A percentile compares a stretch with the other conserved stretches of the same genome.
Evolutionary conservation across 345 rosid species (phyloP).

Genomic region (Eucalyptus erythrocorys): DNA sequence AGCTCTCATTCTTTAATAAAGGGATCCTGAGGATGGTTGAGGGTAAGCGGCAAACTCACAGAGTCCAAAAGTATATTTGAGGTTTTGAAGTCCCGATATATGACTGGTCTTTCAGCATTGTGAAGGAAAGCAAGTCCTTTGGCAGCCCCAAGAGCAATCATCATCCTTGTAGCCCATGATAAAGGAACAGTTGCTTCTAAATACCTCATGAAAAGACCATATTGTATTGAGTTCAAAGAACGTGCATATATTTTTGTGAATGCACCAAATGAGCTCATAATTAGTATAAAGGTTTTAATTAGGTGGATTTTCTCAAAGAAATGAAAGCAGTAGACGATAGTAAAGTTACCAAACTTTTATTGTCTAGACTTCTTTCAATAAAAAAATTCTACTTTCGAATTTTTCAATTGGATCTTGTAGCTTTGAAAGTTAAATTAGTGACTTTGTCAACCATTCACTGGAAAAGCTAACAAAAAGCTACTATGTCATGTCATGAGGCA

Average conservation of each 20-base stretch:
- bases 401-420: background rate
- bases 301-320: background rate
- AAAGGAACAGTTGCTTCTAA: conserved; percentile 74
- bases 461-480: background rate
- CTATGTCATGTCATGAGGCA: background rate
- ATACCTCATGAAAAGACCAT: conserved; percentile 8
- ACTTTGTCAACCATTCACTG: background rate
- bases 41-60: conserved; percentile 23
- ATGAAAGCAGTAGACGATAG: background rate
- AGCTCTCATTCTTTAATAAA: background rate
- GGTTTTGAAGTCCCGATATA: conserved; percentile 93
- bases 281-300: background rate
- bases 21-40: background rate
- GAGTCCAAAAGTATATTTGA: conserved; percentile 92
- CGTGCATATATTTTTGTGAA: background rate
- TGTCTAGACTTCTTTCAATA: background rate
- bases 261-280: background rate
- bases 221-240: background rate
- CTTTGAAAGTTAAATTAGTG: background rate
- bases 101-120: conserved; percentile 92
- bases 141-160: conserved; percentile 98
- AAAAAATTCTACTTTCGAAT: background rate
- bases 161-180: conserved; percentile 86
- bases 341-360: background rate
- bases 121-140: conserved; percentile 98